Conservation (phyloP, 2,329 filamentous ascomycete species). For the Cladophialophora immunda region DNA sequence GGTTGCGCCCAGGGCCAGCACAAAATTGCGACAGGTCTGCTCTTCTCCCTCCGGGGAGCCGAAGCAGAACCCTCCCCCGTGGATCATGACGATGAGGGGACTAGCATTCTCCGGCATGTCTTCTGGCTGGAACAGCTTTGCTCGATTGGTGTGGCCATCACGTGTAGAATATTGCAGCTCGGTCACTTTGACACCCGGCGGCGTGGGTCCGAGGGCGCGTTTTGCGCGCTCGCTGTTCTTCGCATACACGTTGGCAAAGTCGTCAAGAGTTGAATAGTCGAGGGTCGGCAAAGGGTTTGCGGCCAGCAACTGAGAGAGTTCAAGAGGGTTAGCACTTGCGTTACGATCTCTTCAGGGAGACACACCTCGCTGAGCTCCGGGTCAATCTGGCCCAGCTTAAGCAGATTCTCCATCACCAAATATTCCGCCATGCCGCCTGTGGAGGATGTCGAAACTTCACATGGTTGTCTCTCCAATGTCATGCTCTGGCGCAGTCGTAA, state of each 20-base stretch:
- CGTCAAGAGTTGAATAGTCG: conserved; percentile 23
- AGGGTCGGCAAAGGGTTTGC: no score
- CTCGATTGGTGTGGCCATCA: conserved; percentile 36
- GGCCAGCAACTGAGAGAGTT: no score
- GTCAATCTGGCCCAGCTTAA: no score
- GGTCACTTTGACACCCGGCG: conserved; percentile 28
- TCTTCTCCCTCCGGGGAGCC: conserved; percentile 38
- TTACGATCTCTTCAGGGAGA: no score
- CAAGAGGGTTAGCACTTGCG: no score
- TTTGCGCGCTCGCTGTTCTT: conserved; percentile 25
- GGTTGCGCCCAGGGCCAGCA: conserved; percentile 28
- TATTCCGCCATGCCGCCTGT: no score
- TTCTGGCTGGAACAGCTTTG: conserved; percentile 34
- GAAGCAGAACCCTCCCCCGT: conserved; percentile 41
- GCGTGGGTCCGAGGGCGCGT: conserved; percentile 24
- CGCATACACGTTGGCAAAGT: conserved; percentile 14
- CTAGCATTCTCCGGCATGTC: no score
- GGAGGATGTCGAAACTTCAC: no score
- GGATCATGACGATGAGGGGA: conserved; percentile 37
- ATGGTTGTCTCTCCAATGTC: no score
- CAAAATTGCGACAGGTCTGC: conserved; percentile 31
- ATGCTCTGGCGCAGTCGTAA: no score
- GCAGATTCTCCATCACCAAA: no score
- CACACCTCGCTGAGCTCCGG: no score
- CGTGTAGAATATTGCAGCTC: conserved; percentile 36